phyloP scores from a whole-genome alignment of 2,329 filamentous ascomycete genomes.

The Aspergillus tanneri region DNA sequence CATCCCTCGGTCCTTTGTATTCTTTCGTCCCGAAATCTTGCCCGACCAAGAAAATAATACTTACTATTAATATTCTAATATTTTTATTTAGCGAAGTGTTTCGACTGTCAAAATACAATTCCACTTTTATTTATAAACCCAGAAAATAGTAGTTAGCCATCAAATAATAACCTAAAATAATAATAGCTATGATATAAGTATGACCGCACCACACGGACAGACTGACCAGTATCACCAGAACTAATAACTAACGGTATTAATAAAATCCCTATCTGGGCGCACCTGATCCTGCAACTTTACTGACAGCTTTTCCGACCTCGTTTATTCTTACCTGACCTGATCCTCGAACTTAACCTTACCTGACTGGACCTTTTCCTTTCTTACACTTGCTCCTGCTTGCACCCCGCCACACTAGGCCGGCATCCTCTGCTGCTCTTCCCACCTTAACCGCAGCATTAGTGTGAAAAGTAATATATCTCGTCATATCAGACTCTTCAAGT shows the following conservation, averaged over 20 bases:
- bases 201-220: not conserved
- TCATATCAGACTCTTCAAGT: conserved; percentile 15
- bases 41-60: no score
- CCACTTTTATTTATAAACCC: not conserved
- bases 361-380: no score
- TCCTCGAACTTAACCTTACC: not conserved
- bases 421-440: conserved; percentile 13
- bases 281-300: not conserved
- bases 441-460: conserved; percentile 19
- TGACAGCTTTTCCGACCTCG: not conserved
- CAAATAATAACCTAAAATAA: not conserved
- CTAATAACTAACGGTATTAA: not conserved
- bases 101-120: not conserved
- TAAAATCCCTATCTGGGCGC: not conserved
- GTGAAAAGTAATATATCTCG: conserved; percentile 21
- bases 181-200: not conserved
- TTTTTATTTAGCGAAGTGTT: not conserved
- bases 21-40: no score
- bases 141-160: not conserved
- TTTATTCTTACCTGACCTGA: not conserved
- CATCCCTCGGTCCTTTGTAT: not conserved
- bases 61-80: not conserved
- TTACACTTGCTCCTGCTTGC: conserved; percentile 6
- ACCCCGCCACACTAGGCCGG: conserved; percentile 23
- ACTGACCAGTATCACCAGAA: not conserved